Evolutionary conservation across 2,329 filamentous ascomycete genomes (phyloP).

Genomic region (Trichoderma aggressivum): DNA sequence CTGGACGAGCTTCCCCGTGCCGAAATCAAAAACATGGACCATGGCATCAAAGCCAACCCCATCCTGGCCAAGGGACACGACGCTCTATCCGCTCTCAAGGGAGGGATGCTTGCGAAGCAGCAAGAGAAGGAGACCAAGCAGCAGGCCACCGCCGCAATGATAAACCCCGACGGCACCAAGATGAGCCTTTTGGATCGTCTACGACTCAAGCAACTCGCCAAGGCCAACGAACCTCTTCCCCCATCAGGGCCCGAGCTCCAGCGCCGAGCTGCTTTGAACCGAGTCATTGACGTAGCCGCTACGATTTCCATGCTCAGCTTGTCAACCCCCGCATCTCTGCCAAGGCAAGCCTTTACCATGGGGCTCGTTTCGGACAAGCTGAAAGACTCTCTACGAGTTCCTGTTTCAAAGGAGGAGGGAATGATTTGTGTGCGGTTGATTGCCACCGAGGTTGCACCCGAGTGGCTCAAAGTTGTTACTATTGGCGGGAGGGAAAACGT

Average conservation of each 20-base stretch:
- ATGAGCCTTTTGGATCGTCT: constrained; percentile 74
- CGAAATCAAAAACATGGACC: constrained; percentile 33
- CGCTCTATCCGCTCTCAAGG: constrained; percentile 66
- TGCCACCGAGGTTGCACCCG: constrained; percentile 52
- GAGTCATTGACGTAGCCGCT: constrained; percentile 64
- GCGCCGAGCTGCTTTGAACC: constrained; percentile 62
- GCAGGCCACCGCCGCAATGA: constrained; percentile 31
- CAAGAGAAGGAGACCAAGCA: constrained; percentile 42
- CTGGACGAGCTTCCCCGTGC: constrained; percentile 43
- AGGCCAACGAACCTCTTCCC: constrained; percentile 53
- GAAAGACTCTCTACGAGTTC: constrained; percentile 61
- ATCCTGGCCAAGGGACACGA: constrained; percentile 64
- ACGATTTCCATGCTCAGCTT: constrained; percentile 65
- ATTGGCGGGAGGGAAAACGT: constrained; percentile 55
- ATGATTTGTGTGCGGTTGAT: constrained; percentile 49
- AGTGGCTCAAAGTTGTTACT: constrained; percentile 52
- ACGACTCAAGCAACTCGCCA: constrained; percentile 64
- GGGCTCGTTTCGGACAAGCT: constrained; percentile 60
- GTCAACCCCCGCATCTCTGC: constrained; percentile 46
- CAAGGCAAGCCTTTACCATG: constrained; percentile 64
- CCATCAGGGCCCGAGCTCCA: constrained; percentile 55
- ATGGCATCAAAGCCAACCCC: constrained; percentile 47
- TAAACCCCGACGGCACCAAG: constrained; percentile 47
- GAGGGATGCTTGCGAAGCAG: constrained; percentile 53
- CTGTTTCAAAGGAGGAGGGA: constrained; percentile 52